These are phyloP conservation scores for Colletotrichum sp. DNA, from an alignment of 2,329 filamentous ascomycete genomes.

Conservation along the genomic window DNA sequence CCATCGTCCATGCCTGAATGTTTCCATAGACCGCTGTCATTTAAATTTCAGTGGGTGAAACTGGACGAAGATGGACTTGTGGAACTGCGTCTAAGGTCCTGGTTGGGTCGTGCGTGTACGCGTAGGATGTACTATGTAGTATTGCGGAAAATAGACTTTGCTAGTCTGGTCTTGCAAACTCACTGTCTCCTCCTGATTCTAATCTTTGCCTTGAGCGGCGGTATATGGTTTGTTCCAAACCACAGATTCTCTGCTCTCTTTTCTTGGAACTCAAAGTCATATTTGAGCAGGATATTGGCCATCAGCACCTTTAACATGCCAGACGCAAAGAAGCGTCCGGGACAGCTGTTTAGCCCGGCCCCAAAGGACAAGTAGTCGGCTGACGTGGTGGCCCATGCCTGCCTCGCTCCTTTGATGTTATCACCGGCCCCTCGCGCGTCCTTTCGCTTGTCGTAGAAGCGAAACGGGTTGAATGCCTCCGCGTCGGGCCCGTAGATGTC, in stretches of 20 bases:
- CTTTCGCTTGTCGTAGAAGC: constrained; percentile 25
- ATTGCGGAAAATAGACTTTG: neutral
- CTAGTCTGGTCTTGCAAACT: neutral
- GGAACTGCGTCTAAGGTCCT: neutral
- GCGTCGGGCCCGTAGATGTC: constrained; percentile 24
- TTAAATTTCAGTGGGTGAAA: neutral
- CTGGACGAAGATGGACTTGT: neutral
- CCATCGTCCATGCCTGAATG: neutral
- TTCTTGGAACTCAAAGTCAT: neutral
- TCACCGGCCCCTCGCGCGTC: constrained; percentile 23
- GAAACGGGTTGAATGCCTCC: constrained; percentile 29
- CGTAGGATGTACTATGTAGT: neutral
- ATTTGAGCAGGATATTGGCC: neutral
- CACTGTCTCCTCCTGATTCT: neutral
- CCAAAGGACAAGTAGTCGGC: constrained; percentile 40
- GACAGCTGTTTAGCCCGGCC: neutral
- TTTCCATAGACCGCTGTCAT: neutral
- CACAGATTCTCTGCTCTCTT: neutral
- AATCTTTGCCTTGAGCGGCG: neutral
- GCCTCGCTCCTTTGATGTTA: constrained; percentile 27
- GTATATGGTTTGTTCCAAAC: neutral
- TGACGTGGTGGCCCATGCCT: constrained; percentile 36
- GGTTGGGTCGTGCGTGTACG: neutral
- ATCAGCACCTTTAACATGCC: neutral
- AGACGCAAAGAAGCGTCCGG: neutral